phyloP scores from a whole-genome alignment of 306 rosid genomes.

The Citrullus mucosospermus region DNA sequence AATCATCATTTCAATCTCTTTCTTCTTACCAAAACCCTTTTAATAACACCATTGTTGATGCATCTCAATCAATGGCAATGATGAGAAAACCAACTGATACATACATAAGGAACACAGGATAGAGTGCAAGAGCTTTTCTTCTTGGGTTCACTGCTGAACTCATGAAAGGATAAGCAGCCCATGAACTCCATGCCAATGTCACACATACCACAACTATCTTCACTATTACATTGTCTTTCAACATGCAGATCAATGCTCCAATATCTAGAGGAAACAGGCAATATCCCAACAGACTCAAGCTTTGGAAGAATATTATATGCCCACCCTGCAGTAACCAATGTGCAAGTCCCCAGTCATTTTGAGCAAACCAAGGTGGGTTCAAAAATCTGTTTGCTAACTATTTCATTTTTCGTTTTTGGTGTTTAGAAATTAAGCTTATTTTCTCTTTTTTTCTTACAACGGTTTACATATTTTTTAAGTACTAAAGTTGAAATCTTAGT shows the following conservation, averaged over 20 bases:
- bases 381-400: no score
- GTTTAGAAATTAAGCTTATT: no score
- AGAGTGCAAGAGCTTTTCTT: constrained; percentile 96
- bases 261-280: constrained; percentile 89
- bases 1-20: constrained; percentile 10
- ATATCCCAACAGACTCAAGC: constrained; percentile 89
- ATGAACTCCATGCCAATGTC: constrained; percentile 93
- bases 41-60: constrained; percentile 11
- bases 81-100: constrained; percentile 98
- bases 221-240: constrained; percentile 72
- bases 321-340: constrained; percentile 60
- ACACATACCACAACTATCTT: constrained; percentile 75
- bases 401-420: no score
- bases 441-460: no score
- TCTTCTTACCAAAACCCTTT: constrained; percentile 12
- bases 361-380: not conserved
- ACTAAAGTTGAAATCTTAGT: no score
- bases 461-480: no score
- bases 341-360: not conserved
- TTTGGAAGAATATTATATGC: constrained; percentile 93
- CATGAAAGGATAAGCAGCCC: constrained; percentile 99
- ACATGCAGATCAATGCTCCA: constrained; percentile 86
- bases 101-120: constrained; percentile 96
- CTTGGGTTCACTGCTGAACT: constrained; percentile 97
- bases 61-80: constrained; percentile 76